Conservation (phyloP, 2,329 filamentous ascomycete species). For the Coniochaeta sp. region DNA sequence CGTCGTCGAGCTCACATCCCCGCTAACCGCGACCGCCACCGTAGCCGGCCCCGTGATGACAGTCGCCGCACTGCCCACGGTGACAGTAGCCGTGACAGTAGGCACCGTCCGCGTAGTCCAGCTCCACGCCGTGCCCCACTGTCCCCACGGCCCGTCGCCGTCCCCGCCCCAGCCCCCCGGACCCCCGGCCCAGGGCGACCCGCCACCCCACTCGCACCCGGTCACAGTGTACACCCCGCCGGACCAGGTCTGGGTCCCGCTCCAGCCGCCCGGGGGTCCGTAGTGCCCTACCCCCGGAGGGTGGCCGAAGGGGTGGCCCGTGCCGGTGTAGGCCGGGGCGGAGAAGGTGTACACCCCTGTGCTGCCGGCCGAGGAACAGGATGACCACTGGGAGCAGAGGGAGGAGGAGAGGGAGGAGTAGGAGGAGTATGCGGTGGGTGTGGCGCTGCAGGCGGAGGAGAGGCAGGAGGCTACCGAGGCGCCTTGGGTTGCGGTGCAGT, state of each 20-base stretch:
- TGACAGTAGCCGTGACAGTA: constrained; percentile 26
- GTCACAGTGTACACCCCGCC: constrained; percentile 32
- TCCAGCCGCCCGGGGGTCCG: background rate
- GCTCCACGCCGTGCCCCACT: constrained; percentile 32
- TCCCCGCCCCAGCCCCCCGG: constrained; percentile 27
- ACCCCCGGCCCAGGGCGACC: constrained; percentile 31
- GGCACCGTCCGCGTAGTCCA: constrained; percentile 22
- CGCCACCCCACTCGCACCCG: constrained; percentile 31
- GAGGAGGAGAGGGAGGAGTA: constrained; percentile 27
- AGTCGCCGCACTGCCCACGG: constrained; percentile 14
- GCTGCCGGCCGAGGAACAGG: constrained; percentile 28
- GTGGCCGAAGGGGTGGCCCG: constrained; percentile 3
- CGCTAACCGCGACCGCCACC: constrained; percentile 22
- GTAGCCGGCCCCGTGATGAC: constrained; percentile 15
- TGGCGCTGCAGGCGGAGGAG: constrained; percentile 19
- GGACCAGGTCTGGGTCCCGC: constrained; percentile 23
- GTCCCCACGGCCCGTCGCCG: constrained; percentile 25
- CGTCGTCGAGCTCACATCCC: constrained; percentile 20
- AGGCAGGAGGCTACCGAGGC: constrained; percentile 18
- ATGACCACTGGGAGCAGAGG: constrained; percentile 30
- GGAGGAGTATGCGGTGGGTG: constrained; percentile 20
- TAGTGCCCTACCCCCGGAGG: constrained; percentile 3
- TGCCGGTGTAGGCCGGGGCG: constrained; percentile 17
- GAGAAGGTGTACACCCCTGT: constrained; percentile 31
- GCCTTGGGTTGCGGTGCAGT: constrained; percentile 18